Base-by-base conservation (phyloP, 2,329 filamentous ascomycete genomes). In the Pseudocercospora eumusae region DNA sequence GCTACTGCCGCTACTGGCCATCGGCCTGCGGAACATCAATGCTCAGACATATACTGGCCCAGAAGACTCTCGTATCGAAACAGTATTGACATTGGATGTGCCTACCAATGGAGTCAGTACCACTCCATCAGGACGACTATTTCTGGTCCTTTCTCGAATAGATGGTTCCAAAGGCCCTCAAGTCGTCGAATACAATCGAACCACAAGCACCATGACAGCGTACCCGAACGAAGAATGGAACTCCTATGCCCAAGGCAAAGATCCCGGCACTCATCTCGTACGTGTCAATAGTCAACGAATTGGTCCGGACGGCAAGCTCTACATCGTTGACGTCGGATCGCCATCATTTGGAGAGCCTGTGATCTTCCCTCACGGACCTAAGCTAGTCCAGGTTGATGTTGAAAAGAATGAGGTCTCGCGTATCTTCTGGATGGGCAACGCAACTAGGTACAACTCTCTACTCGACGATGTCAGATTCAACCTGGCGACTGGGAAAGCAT, bases 401-500 rank as follows among this genome's bases (percentile, higher is more conserved):
- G 72, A 66, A 2, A 75, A 72, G 10, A 74, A 78, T 61, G 54
- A 64, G 13, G 74, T 76, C 10, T 66, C 67, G n/a, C 64, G 69
- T 7, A 65, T 75, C 6, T 77, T 75, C 57, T 68, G 68, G 36
- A 68, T 77, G 60, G 75, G 73, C 47, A 74, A 73, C 31, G 70
- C 70, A 28, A 75, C 67, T 0, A 66, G 68, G 13, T 66, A 63
- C 2, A 68, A 67, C 56, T 47, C 59, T 28, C 21, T 56, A 28
- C 66, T 76, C 21, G 75, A 77, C 56, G 76, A 78, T 59, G 66
- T 78, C 9, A 75, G 73, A 40, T 77, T 76, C 67, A 73, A 71
- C n/a, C 64, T 64, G 2, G 53, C 57, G 0, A 54, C 66, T 18
- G 68, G 68, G 1, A 68, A 69, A 20, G 73, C 73, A 4, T 74